phyloP scores from a whole-genome alignment of 345 rosid species.

The Corchorus olitorius region DNA sequence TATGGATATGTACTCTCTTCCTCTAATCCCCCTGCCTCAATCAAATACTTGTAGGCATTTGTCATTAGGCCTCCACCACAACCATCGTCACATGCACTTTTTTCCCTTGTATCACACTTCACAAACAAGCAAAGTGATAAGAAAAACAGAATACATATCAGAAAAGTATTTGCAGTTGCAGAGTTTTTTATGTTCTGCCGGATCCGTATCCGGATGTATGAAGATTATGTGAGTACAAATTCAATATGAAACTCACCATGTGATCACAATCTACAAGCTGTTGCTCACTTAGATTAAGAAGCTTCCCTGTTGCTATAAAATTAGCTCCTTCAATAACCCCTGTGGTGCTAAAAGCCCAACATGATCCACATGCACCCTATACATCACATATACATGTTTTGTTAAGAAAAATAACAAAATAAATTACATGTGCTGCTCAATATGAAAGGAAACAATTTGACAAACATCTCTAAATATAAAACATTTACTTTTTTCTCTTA shows the following conservation, averaged over 20 bases:
- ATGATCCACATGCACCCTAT: constrained; percentile 85
- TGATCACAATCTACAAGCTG: constrained; percentile 90
- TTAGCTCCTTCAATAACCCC: constrained; percentile 87
- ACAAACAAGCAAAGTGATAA: neutral
- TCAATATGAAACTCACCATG: constrained; percentile 33
- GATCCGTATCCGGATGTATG: neutral
- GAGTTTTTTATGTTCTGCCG: neutral
- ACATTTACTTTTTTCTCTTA: too few species aligned
- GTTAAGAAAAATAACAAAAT: neutral
- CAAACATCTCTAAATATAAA: neutral
- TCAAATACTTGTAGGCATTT: constrained; percentile 78
- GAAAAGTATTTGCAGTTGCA: neutral
- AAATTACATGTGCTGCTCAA: neutral
- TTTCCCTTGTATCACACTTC: constrained; percentile 71
- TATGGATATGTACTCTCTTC: constrained; percentile 76
- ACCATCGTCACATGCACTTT: constrained; percentile 66
- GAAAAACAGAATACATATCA: neutral
- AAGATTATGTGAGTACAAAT: neutral
- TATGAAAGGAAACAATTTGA: neutral
- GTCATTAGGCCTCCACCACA: constrained; percentile 92
- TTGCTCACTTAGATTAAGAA: constrained; percentile 89
- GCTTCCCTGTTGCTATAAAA: constrained; percentile 75
- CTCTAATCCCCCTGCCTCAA: constrained; percentile 73
- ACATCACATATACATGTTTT: too few species aligned
- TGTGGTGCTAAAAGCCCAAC: constrained; percentile 97